Percentiles rank a stretch among this genome's conserved stretches.
phyloP scores from a whole-genome alignment of 805 yeast species.

The Cyberlindnera mississippiensis region DNA sequence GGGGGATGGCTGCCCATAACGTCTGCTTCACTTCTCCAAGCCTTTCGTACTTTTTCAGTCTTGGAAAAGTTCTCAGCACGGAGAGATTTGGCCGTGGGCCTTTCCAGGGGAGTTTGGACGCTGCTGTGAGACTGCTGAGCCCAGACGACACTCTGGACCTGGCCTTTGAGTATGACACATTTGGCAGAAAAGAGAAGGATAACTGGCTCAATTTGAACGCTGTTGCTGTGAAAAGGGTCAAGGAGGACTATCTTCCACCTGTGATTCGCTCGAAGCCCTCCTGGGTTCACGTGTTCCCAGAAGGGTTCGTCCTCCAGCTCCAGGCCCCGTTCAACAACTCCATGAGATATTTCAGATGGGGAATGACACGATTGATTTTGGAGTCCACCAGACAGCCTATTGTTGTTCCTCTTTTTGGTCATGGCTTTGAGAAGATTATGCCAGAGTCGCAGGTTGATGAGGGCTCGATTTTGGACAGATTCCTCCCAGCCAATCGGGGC shows the following conservation, averaged over 20 bases:
- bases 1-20: slow-evolving; percentile 95
- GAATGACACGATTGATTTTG: slow-evolving; percentile 75
- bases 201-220: slow-evolving; percentile 18
- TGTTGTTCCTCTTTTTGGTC: slow-evolving; percentile 78
- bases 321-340: slow-evolving; percentile 77
- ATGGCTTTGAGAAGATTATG: slow-evolving; percentile 82
- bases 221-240: slow-evolving; percentile 14
- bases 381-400: slow-evolving; percentile 84
- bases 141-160: slow-evolving; percentile 62
- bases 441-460: slow-evolving; percentile 64
- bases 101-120: slow-evolving; percentile 86
- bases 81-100: slow-evolving; percentile 91
- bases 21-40: slow-evolving; percentile 67
- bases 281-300: slow-evolving; percentile 96
- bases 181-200: slow-evolving; percentile 1
- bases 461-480: slow-evolving; percentile 45
- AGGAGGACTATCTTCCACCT: slow-evolving; percentile 44
- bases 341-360: slow-evolving; percentile 96
- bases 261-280: slow-evolving; percentile 60
- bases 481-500: slow-evolving; percentile 61
- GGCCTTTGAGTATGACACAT: slow-evolving; percentile 31
- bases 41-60: slow-evolving; percentile 61
- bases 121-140: slow-evolving; percentile 72
- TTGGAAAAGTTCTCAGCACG: slow-evolving; percentile 87
- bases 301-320: slow-evolving; percentile 86